Evolutionary conservation across 176 grass and related monocot species (phyloP), one percentile per base, ranked within the genome.

Genomic region (Cocos nucifera): DNA sequence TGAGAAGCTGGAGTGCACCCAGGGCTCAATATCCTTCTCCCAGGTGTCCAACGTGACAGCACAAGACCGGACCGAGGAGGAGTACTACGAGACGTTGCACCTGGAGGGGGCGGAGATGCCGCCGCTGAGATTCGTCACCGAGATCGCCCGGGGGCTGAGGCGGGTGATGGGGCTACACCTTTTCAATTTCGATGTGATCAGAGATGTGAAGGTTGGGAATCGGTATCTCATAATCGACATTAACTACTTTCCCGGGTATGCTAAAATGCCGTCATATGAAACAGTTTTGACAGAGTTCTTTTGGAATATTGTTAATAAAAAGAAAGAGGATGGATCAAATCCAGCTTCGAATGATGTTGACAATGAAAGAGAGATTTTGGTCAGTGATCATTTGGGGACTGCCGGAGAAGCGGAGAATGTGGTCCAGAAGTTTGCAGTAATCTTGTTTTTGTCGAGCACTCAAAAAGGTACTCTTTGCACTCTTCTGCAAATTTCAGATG

Each of bases 111-210:
- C 79, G 21, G 64, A 86, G 69, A 70, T 68, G 79, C 86, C 90
- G 29, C 90, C 85, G 6, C 54, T 73, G 0, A 67, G 76, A 17
- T 95, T 89, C 49, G 62, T 95, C 29, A 75, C 72, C 20, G 56
- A 89, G 70, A 83, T 95, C 50, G 82, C 90, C 1, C 61, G 48
- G 16, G 86, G 82, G 4, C 83, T 95, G 14, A 78, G 86, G 57
- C 86, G 69, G 24, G 85, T 79, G 6, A 64, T 89, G 53, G 86
- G 86, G 17, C 73, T 95, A 32, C 86, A 85, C 20, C 79, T 95
- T 55, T 95, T 95, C 79, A 95, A 95, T 71, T 90, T 89, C 58
- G 90, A 95, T 69, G 72, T 95, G 77, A 95, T 95, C 66, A 75
- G 90, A 17, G 90, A 95, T 71, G 60, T 77, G 53, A 71, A 77